Evolutionary conservation across 495 filamentous ascomycete species (phyloP), one percentile per base, ranked within the genome.

Genomic region (Acidiella bohemica): DNA sequence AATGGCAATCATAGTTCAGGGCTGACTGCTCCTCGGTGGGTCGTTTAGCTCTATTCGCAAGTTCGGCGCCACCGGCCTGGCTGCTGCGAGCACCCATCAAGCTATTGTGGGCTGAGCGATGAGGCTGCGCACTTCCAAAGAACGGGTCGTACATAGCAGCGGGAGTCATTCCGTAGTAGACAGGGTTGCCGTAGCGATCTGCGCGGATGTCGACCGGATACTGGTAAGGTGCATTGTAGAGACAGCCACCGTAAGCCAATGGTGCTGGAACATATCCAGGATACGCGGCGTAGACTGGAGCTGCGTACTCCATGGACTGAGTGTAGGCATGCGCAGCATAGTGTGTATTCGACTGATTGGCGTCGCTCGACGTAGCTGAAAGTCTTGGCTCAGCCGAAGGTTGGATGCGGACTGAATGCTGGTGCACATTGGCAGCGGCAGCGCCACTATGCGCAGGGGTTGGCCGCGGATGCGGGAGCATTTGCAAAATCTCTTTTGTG

Each of bases 1-100:
- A 48, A 27, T 38, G 22, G 21, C 38, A 48, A 28, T 48, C 39
- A 14, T 46, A 40, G 30, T 40, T 46, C 20, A 40, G 36, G 2
- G 23, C 36, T 20, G 18, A n/a, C 20, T n/a, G 12, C 27, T 14
- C 25, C 16, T 31, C 38, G 10, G 13, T 18, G 26, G 18, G 22
- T 9, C 14, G 10, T 20, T 18, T 18, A 3, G 26, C 6, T 22
- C 16, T 26, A 16, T 19, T 19, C 24, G 16, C 28, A 28, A 3
- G 24, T 7, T 9, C 16, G 3, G 26, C 19, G 9, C 12, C 10
- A 2, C 10, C 13, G 22, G 27, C 28, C 13, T 21, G 6, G 26
- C 27, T 29, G 17, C 39, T 29, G 20, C 23, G 26, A 11, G 34
- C 34, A 23, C 10, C 8, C 8, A 22, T 18, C 7, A 26, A 14